Base-by-base conservation (phyloP, 805 yeast genomes). In the Ogataea minuta region DNA sequence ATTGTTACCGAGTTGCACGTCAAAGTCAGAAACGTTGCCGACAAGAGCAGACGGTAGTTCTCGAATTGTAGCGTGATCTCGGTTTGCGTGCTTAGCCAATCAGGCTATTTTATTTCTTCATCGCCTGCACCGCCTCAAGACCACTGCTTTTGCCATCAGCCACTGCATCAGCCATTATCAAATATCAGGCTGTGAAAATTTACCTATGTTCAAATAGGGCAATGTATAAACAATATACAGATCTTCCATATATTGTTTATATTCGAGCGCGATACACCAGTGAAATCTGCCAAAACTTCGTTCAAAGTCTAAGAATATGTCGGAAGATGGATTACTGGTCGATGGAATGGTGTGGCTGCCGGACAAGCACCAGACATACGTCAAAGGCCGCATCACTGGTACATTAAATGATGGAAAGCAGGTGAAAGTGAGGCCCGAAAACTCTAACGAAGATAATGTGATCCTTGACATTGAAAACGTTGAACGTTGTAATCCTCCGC, bases 401-500 rank as follows among this genome's bases (percentile, higher is more conserved):
- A 31, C 63, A 43, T 11, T 52, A 3, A 65, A 69, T 34, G 61
- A 63, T 11, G 58, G 57, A 21, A 57, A 66, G 33, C 61, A 65
- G 29, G 72, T 68, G 20, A 61, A 64, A 20, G 61, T 70, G 15
- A 34, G 36, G 33, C 33, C 47, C 13, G 31, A 36, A 12, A 21
- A 36, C 28, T 29, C 43, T 12, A 33, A 36, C n/a, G 30, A 30
- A 12, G 28, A 29, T 21, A 64, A 70, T 19, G 46, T 56, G 8
- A 62, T 60, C 9, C 56, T 78, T 4, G 68, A 69, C 17, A 66
- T 71, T 9, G 60, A 58, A 14, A 62, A 66, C 36, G 72, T 69
- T 15, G 81, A 81, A 49, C 78, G 76, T 53, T 87, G 90, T 36
- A 93, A 93, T 56, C 99, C 99, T 1, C 70, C 81, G 7, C 84